Evolutionary conservation across 2,329 filamentous ascomycete genomes (phyloP).

Genomic region (Rhexocercosporidium sp.): DNA sequence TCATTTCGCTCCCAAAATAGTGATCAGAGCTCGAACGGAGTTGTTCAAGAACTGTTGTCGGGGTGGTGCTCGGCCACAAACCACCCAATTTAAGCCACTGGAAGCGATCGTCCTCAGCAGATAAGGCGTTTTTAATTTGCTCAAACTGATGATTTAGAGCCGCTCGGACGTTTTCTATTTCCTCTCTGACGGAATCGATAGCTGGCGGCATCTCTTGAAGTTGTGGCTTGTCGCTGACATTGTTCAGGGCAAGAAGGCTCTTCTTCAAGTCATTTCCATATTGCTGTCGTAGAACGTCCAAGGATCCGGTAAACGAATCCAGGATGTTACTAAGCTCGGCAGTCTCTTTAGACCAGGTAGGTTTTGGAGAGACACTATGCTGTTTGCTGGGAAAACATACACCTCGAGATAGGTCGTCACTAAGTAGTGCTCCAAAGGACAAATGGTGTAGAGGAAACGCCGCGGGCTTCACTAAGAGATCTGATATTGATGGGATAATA

Average conservation of each 20-base stretch:
- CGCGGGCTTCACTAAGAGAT: slow-evolving; percentile 18
- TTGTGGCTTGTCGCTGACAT: slow-evolving; percentile 10
- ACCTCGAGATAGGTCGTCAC: background rate
- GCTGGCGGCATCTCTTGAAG: slow-evolving; percentile 13
- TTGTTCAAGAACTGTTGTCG: slow-evolving; percentile 48
- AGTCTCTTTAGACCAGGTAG: slow-evolving; percentile 12
- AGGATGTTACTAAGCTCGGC: slow-evolving; percentile 22
- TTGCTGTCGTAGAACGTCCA: slow-evolving; percentile 40
- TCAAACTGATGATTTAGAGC: slow-evolving; percentile 29
- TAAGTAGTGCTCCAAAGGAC: background rate
- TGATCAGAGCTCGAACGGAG: slow-evolving; percentile 44
- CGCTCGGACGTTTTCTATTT: slow-evolving; percentile 35
- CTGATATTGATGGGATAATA: slow-evolving; percentile 25
- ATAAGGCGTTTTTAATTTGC: slow-evolving; percentile 32
- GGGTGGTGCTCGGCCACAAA: slow-evolving; percentile 50
- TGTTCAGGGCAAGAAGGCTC: slow-evolving; percentile 45
- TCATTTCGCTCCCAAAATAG: slow-evolving; percentile 44
- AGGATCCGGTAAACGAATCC: slow-evolving; percentile 24
- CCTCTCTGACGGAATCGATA: slow-evolving; percentile 18
- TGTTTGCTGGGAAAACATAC: background rate
- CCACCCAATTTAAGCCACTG: slow-evolving; percentile 47
- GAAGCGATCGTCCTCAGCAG: slow-evolving; percentile 37
- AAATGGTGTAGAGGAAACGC: slow-evolving; percentile 10
- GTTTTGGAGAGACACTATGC: background rate
- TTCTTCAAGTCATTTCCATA: slow-evolving; percentile 47